phyloP scores from a whole-genome alignment of 2,329 filamentous ascomycete species.

The Talaromyces albobiverticillius region DNA sequence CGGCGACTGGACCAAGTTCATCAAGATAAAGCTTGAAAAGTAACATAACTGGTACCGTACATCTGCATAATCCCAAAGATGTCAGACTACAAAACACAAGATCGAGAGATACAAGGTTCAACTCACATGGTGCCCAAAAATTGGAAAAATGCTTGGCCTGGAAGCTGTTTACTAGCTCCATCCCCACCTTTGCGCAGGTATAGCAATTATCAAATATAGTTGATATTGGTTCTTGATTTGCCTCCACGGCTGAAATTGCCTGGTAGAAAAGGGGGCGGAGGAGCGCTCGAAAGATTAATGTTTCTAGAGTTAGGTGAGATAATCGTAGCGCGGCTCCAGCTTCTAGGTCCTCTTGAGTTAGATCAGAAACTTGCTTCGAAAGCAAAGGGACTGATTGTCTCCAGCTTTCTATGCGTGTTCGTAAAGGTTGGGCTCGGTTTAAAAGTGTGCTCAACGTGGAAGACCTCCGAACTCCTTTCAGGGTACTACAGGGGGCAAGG shows the following conservation, averaged over 20 bases:
- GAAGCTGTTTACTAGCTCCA: background rate
- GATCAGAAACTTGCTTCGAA: background rate
- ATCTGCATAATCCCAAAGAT: background rate
- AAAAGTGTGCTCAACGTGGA: background rate
- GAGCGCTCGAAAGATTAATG: conserved; percentile 5
- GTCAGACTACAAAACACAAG: background rate
- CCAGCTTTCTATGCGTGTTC: conserved; percentile 1
- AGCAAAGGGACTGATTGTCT: conserved; percentile 1
- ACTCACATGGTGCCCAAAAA: conserved; percentile 5
- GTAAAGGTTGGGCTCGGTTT: background rate
- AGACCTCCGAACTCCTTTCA: background rate
- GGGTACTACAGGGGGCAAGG: background rate
- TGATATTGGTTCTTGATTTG: background rate
- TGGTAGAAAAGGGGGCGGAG: conserved; percentile 1
- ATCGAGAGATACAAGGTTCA: background rate
- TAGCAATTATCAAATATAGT: conserved; percentile 1
- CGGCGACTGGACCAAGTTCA: background rate
- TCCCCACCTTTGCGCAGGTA: conserved; percentile 1
- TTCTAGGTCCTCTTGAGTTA: background rate
- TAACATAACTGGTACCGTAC: conserved; percentile 7
- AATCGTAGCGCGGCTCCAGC: background rate
- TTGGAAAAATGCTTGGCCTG: conserved; percentile 1
- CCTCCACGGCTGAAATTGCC: background rate
- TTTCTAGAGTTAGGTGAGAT: background rate
- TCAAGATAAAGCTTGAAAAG: conserved; percentile 2